phyloP scores from a whole-genome alignment of 2,329 filamentous ascomycete species.

The Fusarium napiforme region DNA sequence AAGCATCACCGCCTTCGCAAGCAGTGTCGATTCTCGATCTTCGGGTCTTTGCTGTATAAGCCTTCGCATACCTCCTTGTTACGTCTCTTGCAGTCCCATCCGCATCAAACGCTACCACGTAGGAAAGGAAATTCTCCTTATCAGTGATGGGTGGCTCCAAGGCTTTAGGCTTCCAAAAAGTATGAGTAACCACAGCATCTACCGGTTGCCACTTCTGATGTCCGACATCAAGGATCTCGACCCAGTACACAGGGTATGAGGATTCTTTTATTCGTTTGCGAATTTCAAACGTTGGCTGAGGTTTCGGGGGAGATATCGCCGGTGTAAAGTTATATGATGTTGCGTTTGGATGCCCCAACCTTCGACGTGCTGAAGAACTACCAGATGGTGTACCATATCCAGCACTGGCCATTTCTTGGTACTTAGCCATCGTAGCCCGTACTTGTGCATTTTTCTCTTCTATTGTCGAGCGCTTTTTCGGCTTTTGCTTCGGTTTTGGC shows the following conservation, averaged over 20 bases:
- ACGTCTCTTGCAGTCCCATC: conserved; percentile 85
- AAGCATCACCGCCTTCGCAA: conserved; percentile 59
- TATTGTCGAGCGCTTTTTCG: conserved; percentile 45
- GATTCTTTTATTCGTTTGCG: conserved; percentile 72
- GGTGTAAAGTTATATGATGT: conserved; percentile 63
- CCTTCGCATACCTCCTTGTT: conserved; percentile 86
- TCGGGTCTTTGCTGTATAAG: conserved; percentile 89
- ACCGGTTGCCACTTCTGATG: conserved; percentile 92
- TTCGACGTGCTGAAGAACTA: conserved; percentile 55
- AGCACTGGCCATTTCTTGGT: conserved; percentile 48
- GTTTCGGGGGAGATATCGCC: conserved; percentile 51
- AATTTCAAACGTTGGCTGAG: conserved; percentile 48
- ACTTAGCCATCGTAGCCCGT: conserved; percentile 54
- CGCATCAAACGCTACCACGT: conserved; percentile 86
- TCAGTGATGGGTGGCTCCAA: conserved; percentile 88
- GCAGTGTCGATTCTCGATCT: conserved; percentile 78
- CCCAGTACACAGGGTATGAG: conserved; percentile 88
- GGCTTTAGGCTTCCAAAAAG: conserved; percentile 76
- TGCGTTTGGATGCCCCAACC: conserved; percentile 66
- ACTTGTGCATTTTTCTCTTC: conserved; percentile 50
- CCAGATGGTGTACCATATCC: conserved; percentile 46
- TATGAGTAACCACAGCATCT: conserved; percentile 84
- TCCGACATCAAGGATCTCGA: conserved; percentile 87
- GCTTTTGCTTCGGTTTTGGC: conserved; percentile 51
- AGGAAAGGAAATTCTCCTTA: conserved; percentile 78